Evolutionary conservation across 148 eudicot species (phyloP).

Genomic region (Rhododendron mucronatum): DNA sequence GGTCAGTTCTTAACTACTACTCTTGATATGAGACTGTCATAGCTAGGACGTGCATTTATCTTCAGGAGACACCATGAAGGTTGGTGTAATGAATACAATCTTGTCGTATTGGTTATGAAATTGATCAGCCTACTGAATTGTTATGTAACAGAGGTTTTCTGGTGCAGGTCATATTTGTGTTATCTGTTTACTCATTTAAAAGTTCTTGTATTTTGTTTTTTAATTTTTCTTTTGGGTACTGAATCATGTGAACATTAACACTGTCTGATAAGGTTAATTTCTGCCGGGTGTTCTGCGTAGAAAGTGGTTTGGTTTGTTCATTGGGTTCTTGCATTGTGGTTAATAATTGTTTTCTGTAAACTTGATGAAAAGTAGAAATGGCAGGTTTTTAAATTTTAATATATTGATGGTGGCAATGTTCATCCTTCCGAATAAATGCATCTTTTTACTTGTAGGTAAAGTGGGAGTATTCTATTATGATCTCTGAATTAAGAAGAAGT

Average conservation of each 20-base stretch:
- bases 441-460: constrained; percentile 97
- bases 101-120: constrained; percentile 16
- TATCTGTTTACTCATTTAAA: neutral
- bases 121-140: neutral
- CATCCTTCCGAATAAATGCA: constrained; percentile 73
- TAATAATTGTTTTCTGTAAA: neutral
- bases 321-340: neutral
- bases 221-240: neutral
- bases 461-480: constrained; percentile 85
- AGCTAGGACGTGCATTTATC: constrained; percentile 35
- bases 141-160: constrained; percentile 3
- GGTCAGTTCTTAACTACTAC: constrained; percentile 18
- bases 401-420: constrained; percentile 55
- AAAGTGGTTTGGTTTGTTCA: neutral
- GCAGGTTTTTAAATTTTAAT: constrained; percentile 28
- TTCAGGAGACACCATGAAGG: constrained; percentile 32
- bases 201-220: neutral
- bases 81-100: constrained; percentile 21
- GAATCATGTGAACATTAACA: neutral
- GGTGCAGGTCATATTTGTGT: neutral
- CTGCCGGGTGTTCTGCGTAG: neutral
- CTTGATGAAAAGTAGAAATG: constrained; percentile 18
- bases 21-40: constrained; percentile 32
- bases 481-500: constrained; percentile 87
- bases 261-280: neutral